These are phyloP conservation scores for Colletotrichum falcatum DNA, from an alignment of 2,329 filamentous ascomycete genomes.

Conservation along the genomic window DNA sequence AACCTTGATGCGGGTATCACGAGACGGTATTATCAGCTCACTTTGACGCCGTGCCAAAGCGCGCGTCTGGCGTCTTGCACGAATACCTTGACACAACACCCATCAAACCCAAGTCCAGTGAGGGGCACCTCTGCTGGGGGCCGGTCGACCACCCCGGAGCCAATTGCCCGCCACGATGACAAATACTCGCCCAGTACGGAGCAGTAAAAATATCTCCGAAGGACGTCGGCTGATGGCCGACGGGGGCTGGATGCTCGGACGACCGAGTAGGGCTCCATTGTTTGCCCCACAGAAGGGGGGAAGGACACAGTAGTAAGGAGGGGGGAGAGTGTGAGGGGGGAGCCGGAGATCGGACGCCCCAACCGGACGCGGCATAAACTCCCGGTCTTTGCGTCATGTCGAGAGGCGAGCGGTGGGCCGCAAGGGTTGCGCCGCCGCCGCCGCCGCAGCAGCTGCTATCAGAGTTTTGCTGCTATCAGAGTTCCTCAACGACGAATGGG, in stretches of 20 bases:
- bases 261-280: conserved; percentile 25
- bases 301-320: too few species aligned
- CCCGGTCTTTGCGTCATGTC: conserved; percentile 38
- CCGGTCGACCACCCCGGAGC: conserved; percentile 7
- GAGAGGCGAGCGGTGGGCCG: conserved; percentile 19
- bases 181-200: neutral
- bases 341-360: conserved; percentile 32
- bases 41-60: neutral
- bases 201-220: conserved; percentile 24
- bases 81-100: conserved; percentile 1
- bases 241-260: conserved; percentile 25
- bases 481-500: neutral
- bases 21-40: neutral
- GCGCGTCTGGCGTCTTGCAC: too few species aligned
- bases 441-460: neutral
- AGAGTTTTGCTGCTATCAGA: conserved; percentile 8
- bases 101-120: too few species aligned
- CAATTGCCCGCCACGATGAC: conserved; percentile 22
- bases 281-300: conserved; percentile 10
- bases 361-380: conserved; percentile 36
- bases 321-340: neutral
- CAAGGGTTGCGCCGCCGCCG: conserved; percentile 24
- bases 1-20: neutral
- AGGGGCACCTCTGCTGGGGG: neutral
- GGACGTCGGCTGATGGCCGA: conserved; percentile 20